A percentile compares a stretch with the other conserved stretches of the same genome.
Conservation (phyloP, 345 rosid genomes). For the Trapa incisa region DNA sequence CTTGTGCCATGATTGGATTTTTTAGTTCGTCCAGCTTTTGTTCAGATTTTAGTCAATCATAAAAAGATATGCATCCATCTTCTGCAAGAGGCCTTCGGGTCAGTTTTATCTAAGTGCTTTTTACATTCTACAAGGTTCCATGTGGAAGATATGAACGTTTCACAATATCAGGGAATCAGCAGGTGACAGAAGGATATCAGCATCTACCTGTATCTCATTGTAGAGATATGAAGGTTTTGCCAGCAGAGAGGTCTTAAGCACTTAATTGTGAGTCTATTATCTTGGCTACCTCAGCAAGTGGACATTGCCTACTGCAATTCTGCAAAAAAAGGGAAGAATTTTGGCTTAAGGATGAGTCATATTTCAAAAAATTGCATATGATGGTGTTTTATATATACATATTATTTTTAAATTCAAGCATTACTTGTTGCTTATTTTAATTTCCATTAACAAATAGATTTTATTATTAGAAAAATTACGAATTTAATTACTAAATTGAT, state of each 20-base stretch:
- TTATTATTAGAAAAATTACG: too few relatives aligned
- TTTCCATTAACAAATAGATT: too few relatives aligned
- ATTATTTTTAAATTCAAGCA: too few relatives aligned
- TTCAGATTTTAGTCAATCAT: neutral
- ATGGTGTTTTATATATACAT: too few relatives aligned
- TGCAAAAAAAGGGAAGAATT: slow-evolving; percentile 19
- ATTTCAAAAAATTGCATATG: too few relatives aligned
- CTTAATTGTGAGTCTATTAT: slow-evolving; percentile 57
- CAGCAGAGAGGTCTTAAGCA: slow-evolving; percentile 70
- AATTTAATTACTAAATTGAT: too few relatives aligned
- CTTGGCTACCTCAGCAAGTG: slow-evolving; percentile 67
- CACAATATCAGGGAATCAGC: neutral
- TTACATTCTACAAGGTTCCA: neutral
- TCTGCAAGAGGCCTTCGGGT: too few relatives aligned
- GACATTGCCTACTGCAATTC: slow-evolving; percentile 82
- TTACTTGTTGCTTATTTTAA: too few relatives aligned
- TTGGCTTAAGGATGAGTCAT: too few relatives aligned
- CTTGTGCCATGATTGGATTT: neutral
- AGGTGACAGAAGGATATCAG: neutral
- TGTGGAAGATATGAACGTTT: neutral
- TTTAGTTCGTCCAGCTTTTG: neutral
- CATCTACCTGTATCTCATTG: slow-evolving; percentile 86
- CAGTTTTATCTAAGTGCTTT: too few relatives aligned
- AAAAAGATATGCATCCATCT: too few relatives aligned
- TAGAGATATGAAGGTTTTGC: slow-evolving; percentile 63